Evolutionary conservation across 495 filamentous ascomycete species (phyloP).

Genomic region (Penicillium canariense): DNA sequence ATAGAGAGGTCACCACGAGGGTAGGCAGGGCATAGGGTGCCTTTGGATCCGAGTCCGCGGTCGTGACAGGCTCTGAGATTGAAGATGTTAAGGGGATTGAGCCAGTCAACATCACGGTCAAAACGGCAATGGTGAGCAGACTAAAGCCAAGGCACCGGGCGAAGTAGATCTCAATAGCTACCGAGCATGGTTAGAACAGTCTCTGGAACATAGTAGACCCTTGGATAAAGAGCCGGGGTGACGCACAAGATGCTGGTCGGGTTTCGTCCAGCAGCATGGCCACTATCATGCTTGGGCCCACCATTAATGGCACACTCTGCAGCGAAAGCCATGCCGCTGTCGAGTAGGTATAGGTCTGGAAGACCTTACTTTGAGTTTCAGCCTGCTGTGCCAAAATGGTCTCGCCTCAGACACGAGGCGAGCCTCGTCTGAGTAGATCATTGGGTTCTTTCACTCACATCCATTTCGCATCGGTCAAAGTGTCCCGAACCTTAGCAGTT

Average conservation of each 20-base stretch:
- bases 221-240: not conserved
- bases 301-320: constrained; percentile 63
- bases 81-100: constrained; percentile 65
- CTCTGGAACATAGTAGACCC: not conserved
- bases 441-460: constrained; percentile 12
- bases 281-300: constrained; percentile 64
- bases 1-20: constrained; percentile 61
- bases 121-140: constrained; percentile 60
- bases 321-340: constrained; percentile 65
- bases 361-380: constrained; percentile 44
- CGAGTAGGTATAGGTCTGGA: constrained; percentile 63
- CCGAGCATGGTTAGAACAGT: not conserved
- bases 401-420: not conserved
- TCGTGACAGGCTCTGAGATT: constrained; percentile 38
- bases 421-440: not conserved
- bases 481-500: too few relatives aligned
- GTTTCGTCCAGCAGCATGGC: constrained; percentile 59
- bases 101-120: constrained; percentile 70
- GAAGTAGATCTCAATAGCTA: constrained; percentile 72
- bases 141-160: constrained; percentile 66
- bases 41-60: constrained; percentile 51
- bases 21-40: constrained; percentile 69
- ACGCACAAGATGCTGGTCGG: constrained; percentile 53
- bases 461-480: constrained; percentile 7
- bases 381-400: not conserved